Conservation (phyloP, 164 flowering plant species). For the Stephania japonica region DNA sequence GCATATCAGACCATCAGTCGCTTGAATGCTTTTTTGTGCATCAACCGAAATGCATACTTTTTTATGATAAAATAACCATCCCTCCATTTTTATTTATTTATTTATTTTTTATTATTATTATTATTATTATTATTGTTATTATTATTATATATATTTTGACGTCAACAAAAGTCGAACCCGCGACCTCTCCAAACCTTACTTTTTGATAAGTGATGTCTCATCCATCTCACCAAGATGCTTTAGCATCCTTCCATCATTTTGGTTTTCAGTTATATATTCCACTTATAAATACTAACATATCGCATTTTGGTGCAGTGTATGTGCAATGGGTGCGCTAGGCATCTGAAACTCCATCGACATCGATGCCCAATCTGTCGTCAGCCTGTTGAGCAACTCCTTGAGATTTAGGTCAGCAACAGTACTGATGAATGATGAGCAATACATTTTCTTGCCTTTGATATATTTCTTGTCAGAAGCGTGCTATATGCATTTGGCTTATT, state of each 20-base stretch:
- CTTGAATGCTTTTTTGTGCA: no score
- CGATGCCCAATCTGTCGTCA: constrained; percentile 1
- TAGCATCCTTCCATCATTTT: not conserved
- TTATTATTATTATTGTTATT: no score
- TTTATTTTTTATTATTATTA: no score
- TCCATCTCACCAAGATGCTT: no score
- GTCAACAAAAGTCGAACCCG: no score
- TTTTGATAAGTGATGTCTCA: no score
- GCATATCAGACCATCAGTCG: no score
- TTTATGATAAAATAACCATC: not conserved
- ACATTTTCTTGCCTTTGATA: no score
- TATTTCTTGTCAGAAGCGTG: no score
- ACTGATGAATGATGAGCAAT: not conserved
- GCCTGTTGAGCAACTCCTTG: constrained; percentile 1
- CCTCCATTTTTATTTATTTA: not conserved
- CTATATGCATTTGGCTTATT: not conserved
- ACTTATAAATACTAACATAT: not conserved
- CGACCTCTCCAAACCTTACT: no score
- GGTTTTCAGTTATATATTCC: not conserved
- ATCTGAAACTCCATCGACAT: not conserved
- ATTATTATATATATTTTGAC: no score
- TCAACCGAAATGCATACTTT: not conserved
- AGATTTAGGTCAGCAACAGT: not conserved
- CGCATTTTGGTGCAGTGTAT: not conserved
- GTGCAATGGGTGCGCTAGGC: constrained; percentile 1